Evolutionary conservation across 306 rosid species (phyloP).

Genomic region (Astragalus glycyphyllos): DNA sequence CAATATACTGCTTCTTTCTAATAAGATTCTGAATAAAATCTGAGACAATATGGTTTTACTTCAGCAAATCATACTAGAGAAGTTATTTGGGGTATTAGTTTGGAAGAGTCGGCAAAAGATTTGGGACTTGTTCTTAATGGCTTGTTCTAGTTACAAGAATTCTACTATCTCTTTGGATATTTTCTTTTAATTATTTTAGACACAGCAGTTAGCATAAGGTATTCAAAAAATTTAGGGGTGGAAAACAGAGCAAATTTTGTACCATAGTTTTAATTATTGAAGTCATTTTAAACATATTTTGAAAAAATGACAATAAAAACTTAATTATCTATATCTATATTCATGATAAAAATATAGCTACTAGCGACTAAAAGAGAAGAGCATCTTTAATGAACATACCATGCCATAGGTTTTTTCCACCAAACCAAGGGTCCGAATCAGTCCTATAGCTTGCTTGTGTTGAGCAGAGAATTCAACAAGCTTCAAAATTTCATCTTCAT

Average conservation of each 20-base stretch:
- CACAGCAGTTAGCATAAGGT: background rate
- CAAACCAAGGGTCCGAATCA: constrained; percentile 51
- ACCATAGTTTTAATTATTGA: too few relatives aligned
- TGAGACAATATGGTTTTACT: constrained; percentile 20
- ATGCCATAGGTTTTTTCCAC: constrained; percentile 49
- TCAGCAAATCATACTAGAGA: constrained; percentile 29
- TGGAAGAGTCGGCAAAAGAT: background rate
- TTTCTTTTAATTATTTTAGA: background rate
- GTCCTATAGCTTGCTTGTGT: constrained; percentile 52
- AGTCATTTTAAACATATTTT: background rate
- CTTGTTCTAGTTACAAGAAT: too few relatives aligned
- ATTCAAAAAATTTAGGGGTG: background rate
- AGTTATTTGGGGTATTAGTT: background rate
- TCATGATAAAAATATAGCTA: constrained; percentile 38
- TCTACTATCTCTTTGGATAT: background rate
- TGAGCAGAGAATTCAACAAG: constrained; percentile 51
- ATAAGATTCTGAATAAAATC: constrained; percentile 54
- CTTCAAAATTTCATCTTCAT: constrained; percentile 53
- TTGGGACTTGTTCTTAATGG: background rate
- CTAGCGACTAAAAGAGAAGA: background rate
- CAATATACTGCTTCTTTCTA: constrained; percentile 47
- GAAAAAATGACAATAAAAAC: constrained; percentile 47
- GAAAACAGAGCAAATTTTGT: background rate
- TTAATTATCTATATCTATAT: constrained; percentile 28
- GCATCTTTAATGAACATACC: constrained; percentile 41